Percentiles rank a stretch among this genome's conserved stretches.
Conservation (phyloP, 192 early-diverging fungal genomes). For the Physocladia obscura region DNA sequence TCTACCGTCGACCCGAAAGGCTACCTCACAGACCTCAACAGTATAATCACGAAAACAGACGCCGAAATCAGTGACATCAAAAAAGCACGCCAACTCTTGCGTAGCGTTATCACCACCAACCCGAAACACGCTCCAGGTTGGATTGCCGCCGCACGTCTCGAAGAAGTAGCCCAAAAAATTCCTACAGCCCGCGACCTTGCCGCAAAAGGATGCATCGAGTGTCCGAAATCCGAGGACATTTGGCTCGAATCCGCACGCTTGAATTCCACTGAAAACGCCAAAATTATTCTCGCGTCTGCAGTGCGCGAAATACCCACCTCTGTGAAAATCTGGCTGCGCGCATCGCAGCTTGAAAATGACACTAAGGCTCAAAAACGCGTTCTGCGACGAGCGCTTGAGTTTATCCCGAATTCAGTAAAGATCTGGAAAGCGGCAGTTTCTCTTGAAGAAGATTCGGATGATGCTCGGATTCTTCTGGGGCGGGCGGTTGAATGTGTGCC, state of each 20-base stretch:
- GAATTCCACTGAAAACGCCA: conserved; percentile 80
- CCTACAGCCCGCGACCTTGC: conserved; percentile 83
- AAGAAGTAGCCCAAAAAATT: conserved; percentile 86
- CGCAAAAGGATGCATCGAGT: conserved; percentile 86
- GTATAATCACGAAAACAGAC: conserved; percentile 73
- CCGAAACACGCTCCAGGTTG: conserved; percentile 96
- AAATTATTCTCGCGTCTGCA: conserved; percentile 87
- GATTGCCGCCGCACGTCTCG: conserved; percentile 95
- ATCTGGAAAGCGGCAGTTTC: conserved; percentile 92
- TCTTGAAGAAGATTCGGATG: conserved; percentile 87
- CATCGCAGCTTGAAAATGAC: conserved; percentile 82
- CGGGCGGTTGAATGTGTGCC: conserved; percentile 95
- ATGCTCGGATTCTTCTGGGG: conserved; percentile 85
- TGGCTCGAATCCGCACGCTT: conserved; percentile 96
- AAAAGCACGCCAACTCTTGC: conserved; percentile 82
- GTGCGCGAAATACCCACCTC: conserved; percentile 86
- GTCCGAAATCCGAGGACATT: conserved; percentile 90
- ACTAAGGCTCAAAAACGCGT: conserved; percentile 75
- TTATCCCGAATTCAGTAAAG: conserved; percentile 85
- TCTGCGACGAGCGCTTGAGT: conserved; percentile 86
- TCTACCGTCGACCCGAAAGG: conserved; percentile 94
- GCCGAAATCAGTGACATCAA: conserved; percentile 87
- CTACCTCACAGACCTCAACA: conserved; percentile 90
- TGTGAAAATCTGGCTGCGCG: conserved; percentile 89
- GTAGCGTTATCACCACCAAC: conserved; percentile 89